Percentiles rank a stretch among this genome's conserved stretches.
These are phyloP conservation scores for Taphrina betulina DNA, from an alignment of 1,139 yeast genomes.

Conservation along the genomic window DNA sequence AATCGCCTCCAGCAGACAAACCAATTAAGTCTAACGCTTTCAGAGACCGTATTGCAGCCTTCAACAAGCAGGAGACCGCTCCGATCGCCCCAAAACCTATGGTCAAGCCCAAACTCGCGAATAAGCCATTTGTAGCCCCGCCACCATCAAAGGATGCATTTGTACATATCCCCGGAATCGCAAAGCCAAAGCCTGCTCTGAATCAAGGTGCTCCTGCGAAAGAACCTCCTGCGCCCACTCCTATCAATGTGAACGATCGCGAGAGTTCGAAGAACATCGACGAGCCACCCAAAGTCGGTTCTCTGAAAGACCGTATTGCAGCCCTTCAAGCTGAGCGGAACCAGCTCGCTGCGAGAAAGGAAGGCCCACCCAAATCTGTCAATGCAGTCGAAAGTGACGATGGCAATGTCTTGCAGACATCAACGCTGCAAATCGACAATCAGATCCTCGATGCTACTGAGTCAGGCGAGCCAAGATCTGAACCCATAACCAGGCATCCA, in stretches of 20 bases:
- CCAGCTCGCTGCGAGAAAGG: constrained; percentile 10
- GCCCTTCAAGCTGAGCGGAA: constrained; percentile 24
- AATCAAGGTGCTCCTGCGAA: neutral
- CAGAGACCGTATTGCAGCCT: constrained; percentile 50
- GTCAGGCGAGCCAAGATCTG: neutral
- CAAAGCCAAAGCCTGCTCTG: constrained; percentile 10
- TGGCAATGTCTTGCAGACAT: no score
- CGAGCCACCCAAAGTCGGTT: constrained; percentile 24
- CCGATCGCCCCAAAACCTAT: constrained; percentile 46
- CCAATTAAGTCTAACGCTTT: constrained; percentile 40
- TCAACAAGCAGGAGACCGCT: constrained; percentile 47
- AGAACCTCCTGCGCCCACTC: constrained; percentile 1
- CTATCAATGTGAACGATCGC: neutral
- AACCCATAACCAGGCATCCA: neutral
- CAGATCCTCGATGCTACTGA: neutral
- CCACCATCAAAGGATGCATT: constrained; percentile 45
- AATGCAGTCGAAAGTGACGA: no score
- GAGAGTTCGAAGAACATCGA: neutral
- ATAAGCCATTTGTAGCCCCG: constrained; percentile 48
- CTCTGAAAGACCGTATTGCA: constrained; percentile 25
- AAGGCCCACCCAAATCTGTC: neutral
- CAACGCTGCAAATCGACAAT: no score
- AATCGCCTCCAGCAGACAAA: constrained; percentile 20
- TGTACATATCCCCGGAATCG: neutral
- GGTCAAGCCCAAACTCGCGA: constrained; percentile 46